Base-by-base conservation (phyloP, 1,139 yeast species). In the Candida sp. region DNA sequence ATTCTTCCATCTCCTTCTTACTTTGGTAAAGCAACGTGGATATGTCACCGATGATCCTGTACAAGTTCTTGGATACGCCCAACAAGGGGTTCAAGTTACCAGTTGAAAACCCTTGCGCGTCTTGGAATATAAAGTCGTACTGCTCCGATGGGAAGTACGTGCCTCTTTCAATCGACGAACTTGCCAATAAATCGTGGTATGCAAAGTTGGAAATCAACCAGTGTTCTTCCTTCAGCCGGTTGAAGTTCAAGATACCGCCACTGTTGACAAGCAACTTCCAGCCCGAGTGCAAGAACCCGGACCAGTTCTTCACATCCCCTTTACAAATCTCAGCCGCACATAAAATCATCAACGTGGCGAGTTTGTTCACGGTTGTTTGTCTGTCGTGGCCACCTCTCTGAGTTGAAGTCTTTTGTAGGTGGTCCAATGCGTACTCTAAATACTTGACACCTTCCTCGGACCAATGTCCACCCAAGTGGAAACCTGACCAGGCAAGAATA, bases 181-280 rank as follows among this genome's bases (percentile, higher is more conserved):
- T 79, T 1, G 94, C 85, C 56, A 88, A 72, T 39, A 90, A 78
- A 62, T 89, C 96, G 65, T 90, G 96, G 63, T 89, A 90, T 1
- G 92, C 91, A 68, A 87, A 90, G 65, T 86, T 88, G n/a, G 91
- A 83, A 27, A 88, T 83, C 50, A 90, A 73, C 89, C 94, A 90
- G 54, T 86, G 84, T 54, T 83, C 83, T 53, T 81, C 84, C 56
- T 81, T 83, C 63, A 82, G 83, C 46, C 73, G 73, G 56, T 77
- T 74, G 53, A 75, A 76, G 52, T 78, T 78, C 56, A 83, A 78
- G 42, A 84, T 70, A 0, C 91, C 92, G 11, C 91, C 92, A 56
- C 82, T 77, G 41, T 72, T 65, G 48, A 73, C 69, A 30, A 88
- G 75, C 12, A 87, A 70, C 50, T 78, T 78, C 51, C 88, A 84